These are phyloP conservation scores for Pseudocohnilembus persalinus DNA, from an alignment of 169 alveolate species.

Conservation along the genomic window DNA sequence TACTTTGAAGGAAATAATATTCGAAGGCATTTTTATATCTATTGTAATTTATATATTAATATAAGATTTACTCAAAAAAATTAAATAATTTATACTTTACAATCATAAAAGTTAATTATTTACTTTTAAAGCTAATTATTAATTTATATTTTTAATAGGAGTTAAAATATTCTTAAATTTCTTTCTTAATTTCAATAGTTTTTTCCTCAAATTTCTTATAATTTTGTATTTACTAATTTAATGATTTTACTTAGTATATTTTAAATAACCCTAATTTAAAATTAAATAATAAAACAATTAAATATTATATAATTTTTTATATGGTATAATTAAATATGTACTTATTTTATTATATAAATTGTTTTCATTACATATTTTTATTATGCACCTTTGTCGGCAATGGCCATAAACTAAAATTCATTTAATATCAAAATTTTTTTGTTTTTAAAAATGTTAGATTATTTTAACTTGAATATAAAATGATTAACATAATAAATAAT, in stretches of 20 bases:
- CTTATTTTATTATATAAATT: too few relatives aligned
- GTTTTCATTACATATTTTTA: not conserved
- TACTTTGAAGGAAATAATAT: not conserved
- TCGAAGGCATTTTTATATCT: not conserved
- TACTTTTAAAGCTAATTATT: too few relatives aligned
- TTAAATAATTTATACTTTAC: too few relatives aligned
- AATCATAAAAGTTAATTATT: too few relatives aligned
- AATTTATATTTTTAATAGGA: not conserved
- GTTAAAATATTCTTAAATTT: not conserved
- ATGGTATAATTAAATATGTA: not conserved
- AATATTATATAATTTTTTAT: too few relatives aligned
- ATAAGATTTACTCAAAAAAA: too few relatives aligned
- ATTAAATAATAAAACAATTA: too few relatives aligned
- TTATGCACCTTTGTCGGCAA: not conserved
- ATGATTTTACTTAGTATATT: not conserved
- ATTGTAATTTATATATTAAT: too few relatives aligned
- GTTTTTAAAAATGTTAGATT: not conserved
- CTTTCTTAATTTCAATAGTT: too few relatives aligned
- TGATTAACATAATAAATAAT: not conserved
- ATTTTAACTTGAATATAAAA: not conserved
- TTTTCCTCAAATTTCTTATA: not conserved
- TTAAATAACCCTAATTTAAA: not conserved
- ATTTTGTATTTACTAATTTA: not conserved
- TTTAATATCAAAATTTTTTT: too few relatives aligned
- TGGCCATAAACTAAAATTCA: not conserved